phyloP scores from a whole-genome alignment of 2,329 filamentous ascomycete genomes.

The Sclerotinia spermophila region DNA sequence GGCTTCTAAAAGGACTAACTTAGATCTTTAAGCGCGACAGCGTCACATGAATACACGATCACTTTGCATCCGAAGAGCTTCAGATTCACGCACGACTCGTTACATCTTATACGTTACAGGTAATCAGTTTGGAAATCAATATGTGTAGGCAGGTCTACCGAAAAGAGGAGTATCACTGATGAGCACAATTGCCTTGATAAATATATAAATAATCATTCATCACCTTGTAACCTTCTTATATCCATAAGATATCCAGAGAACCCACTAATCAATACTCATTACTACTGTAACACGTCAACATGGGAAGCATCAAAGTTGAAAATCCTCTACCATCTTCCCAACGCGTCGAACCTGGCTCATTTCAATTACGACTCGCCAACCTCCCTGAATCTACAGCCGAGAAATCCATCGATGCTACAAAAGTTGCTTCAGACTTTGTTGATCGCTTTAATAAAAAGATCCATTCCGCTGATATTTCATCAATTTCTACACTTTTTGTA shows the following conservation, averaged over 20 bases:
- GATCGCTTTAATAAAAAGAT: constrained; percentile 41
- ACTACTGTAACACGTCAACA: constrained; percentile 16
- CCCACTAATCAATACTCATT: neutral
- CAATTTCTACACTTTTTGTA: constrained; percentile 42
- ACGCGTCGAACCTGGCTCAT: constrained; percentile 31
- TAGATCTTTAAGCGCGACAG: neutral
- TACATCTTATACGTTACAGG: too few species aligned
- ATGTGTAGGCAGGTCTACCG: neutral
- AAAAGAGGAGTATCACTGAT: neutral
- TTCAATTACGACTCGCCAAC: constrained; percentile 26
- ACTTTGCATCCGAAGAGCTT: neutral
- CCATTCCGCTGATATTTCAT: constrained; percentile 36
- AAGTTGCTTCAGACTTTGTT: constrained; percentile 23
- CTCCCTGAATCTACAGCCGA: constrained; percentile 21
- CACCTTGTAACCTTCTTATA: neutral
- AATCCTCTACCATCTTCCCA: constrained; percentile 22
- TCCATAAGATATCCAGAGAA: neutral
- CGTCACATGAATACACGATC: neutral
- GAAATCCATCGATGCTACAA: constrained; percentile 21
- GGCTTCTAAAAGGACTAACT: neutral
- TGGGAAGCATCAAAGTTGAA: constrained; percentile 25
- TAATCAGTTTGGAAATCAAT: too few species aligned
- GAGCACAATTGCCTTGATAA: too few species aligned
- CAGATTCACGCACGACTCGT: neutral
- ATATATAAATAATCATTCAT: neutral